Percentiles rank a stretch among this genome's conserved stretches.
Conservation (phyloP, 140 eudicot species). For the Erigeron philadelphicus region DNA sequence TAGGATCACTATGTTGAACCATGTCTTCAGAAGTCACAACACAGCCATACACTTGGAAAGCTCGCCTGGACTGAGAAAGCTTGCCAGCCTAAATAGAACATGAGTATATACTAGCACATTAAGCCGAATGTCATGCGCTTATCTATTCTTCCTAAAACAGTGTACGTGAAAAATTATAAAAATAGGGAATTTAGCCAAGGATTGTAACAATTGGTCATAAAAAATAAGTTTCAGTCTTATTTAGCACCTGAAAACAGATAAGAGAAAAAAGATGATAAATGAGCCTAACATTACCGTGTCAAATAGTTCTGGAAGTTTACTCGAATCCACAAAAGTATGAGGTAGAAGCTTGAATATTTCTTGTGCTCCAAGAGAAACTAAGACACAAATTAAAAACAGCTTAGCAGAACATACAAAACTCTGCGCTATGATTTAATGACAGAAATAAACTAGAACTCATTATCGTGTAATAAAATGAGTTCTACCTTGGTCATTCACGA, state of each 20-base stretch:
- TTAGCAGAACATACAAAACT: conserved; percentile 11
- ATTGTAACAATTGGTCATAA: conserved; percentile 8
- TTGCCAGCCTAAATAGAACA: conserved; percentile 43
- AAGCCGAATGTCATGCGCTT: conserved; percentile 16
- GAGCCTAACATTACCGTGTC: conserved; percentile 41
- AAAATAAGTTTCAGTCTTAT: conserved; percentile 5
- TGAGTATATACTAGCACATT: conserved; percentile 5
- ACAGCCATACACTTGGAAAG: conserved; percentile 92
- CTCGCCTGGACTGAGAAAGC: conserved; percentile 45
- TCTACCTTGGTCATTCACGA: not conserved
- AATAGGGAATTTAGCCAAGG: conserved; percentile 2
- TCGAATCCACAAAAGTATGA: conserved; percentile 79
- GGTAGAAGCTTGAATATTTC: conserved; percentile 98
- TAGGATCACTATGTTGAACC: conserved; percentile 64
- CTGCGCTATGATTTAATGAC: not conserved
- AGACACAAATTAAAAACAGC: conserved; percentile 13
- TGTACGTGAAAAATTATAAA: not conserved
- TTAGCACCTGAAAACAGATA: conserved; percentile 6
- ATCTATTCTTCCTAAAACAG: not conserved
- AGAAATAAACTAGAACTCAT: too few relatives aligned
- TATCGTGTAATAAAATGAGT: not conserved
- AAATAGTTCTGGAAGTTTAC: conserved; percentile 68
- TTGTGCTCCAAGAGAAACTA: conserved; percentile 89
- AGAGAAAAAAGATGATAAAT: not conserved
- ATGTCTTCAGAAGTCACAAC: conserved; percentile 75